phyloP scores from a whole-genome alignment of 192 early-diverging fungal species.

The Umbelopsis sp. region DNA sequence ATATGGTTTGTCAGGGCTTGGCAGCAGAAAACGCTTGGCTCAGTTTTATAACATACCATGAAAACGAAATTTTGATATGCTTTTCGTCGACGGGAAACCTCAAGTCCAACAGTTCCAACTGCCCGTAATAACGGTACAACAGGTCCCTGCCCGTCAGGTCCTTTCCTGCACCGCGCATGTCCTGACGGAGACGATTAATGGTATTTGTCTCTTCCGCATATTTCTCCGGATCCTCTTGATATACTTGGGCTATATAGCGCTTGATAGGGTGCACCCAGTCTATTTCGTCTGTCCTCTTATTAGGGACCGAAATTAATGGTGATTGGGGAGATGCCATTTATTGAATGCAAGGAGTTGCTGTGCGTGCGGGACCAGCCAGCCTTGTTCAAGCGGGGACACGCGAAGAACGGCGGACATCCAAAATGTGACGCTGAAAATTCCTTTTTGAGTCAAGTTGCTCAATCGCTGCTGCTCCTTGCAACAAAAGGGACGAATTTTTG shows the following conservation, averaged over 20 bases:
- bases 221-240: slow-evolving; percentile 94
- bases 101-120: slow-evolving; percentile 91
- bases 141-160: slow-evolving; percentile 93
- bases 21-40: slow-evolving; percentile 6
- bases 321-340: slow-evolving; percentile 47
- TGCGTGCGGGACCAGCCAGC: background rate
- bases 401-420: background rate
- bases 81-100: slow-evolving; percentile 94
- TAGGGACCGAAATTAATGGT: slow-evolving; percentile 66
- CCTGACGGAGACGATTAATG: slow-evolving; percentile 91
- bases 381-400: slow-evolving; percentile 1
- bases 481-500: too few relatives aligned
- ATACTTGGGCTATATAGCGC: slow-evolving; percentile 78
- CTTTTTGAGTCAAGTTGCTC: background rate
- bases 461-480: background rate
- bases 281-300: slow-evolving; percentile 89
- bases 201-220: slow-evolving; percentile 81
- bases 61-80: slow-evolving; percentile 85
- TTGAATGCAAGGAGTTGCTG: background rate
- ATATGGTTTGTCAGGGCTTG: slow-evolving; percentile 24
- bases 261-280: slow-evolving; percentile 89
- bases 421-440: background rate
- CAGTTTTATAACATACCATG: slow-evolving; percentile 65
- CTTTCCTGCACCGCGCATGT: slow-evolving; percentile 93
- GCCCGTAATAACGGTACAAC: slow-evolving; percentile 95